Base-by-base conservation (phyloP, 257 asterid genomes). In the Petrea volubilis region DNA sequence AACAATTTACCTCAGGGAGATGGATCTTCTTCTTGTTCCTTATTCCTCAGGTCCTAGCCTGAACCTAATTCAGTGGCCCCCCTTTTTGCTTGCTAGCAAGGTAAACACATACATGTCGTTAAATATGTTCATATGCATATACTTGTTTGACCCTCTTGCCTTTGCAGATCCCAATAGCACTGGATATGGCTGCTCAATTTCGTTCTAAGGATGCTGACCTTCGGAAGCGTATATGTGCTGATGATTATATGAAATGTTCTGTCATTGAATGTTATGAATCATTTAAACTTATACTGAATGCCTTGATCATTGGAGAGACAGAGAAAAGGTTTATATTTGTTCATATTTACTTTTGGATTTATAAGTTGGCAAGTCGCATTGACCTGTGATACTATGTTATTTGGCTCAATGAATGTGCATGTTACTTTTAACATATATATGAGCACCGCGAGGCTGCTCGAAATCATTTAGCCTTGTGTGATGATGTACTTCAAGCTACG, bases 71-170 rank as follows among this genome's bases (percentile, higher is more conserved):
- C 96, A 90, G 75, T 90, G 96, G 96, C 96, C 96, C 51, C 95
- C 96, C 2, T 90, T 90, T 83, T 83, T 90, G 76, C 96, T 90
- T 68, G 95, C 96, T 68, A 88, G 95, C 86, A 90, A 90, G 90
- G 96, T 84, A 68, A 74, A 62, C 63, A 21, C 63, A 3, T 27
- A 76, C 72, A 55, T 71, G 70, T 68, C 27, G 40, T 66, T 73
- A 62, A 58, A 6, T 29, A 11, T 76, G 51, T 38, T 63, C 36
- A 38, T 56, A 38, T 71, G 64, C 71, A 49, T 33, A 38, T 58
- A 74, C 44, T 28, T 44, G 55, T 73, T 71, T 76, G 77, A 76
- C 74, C 53, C 38, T 76, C 70, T n/a, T 47, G 33, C 47, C 38
- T 79, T 75, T 77, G 82, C 86, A 90, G 96, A 88, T 90, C 62